A percentile compares a stretch with the other conserved stretches of the same genome.
Conservation (phyloP, 495 filamentous ascomycete species). For the Neurospora africana region DNA sequence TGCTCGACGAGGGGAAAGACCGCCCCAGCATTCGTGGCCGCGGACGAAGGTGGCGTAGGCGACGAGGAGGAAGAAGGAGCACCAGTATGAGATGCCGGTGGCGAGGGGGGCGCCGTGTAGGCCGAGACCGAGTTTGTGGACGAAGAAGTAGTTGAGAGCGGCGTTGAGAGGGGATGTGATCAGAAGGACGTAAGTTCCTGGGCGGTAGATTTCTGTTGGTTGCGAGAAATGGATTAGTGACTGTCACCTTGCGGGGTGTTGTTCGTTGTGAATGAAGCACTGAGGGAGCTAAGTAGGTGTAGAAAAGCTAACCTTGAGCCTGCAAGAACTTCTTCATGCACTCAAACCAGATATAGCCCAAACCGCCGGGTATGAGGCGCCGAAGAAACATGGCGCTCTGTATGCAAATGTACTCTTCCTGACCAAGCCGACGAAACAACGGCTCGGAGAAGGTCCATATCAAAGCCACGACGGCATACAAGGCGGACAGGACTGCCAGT, state of each 20-base stretch:
- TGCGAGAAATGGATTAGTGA: neutral
- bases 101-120: constrained; percentile 76
- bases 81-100: constrained; percentile 80
- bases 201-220: constrained; percentile 63
- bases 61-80: constrained; percentile 67
- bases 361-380: constrained; percentile 69
- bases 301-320: constrained; percentile 55
- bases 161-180: constrained; percentile 76
- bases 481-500: constrained; percentile 59
- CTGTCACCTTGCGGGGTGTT: neutral
- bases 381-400: constrained; percentile 68
- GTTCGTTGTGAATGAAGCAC: neutral
- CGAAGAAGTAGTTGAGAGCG: constrained; percentile 67
- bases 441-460: constrained; percentile 72
- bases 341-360: constrained; percentile 91
- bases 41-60: constrained; percentile 62
- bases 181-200: constrained; percentile 77
- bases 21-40: constrained; percentile 77
- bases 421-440: constrained; percentile 66
- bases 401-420: constrained; percentile 66
- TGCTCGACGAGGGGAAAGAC: constrained; percentile 52
- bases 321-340: constrained; percentile 86
- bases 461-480: constrained; percentile 67
- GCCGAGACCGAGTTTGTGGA: constrained; percentile 58
- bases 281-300: neutral